These are phyloP conservation scores for Lasiosphaeria ovina DNA, from an alignment of 495 filamentous ascomycete species.

Conservation along the genomic window DNA sequence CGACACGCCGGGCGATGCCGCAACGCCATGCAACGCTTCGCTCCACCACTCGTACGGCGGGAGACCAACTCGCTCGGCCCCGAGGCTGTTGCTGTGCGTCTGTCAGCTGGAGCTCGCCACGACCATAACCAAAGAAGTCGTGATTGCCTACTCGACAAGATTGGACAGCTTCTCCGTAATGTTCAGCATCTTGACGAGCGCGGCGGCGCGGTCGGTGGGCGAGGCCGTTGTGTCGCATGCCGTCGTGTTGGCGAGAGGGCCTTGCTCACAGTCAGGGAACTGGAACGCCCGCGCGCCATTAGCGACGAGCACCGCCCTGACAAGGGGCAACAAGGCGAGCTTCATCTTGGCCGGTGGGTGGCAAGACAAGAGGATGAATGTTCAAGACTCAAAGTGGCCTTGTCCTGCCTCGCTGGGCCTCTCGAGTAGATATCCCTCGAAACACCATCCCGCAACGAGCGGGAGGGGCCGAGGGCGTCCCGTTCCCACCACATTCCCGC, in stretches of 20 bases:
- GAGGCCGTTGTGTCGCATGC: slow-evolving; percentile 50
- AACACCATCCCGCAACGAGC: no score
- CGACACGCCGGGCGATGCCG: slow-evolving; percentile 31
- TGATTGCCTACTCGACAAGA: slow-evolving; percentile 26
- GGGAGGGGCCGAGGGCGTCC: no score
- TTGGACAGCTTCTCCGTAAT: slow-evolving; percentile 40
- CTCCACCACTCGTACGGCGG: slow-evolving; percentile 50
- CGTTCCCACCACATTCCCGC: no score
- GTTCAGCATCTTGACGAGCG: slow-evolving; percentile 37
- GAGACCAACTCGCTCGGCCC: slow-evolving; percentile 40
- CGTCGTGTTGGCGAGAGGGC: slow-evolving; percentile 36
- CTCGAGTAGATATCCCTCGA: no score
- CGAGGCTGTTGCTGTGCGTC: slow-evolving; percentile 31
- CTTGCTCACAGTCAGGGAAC: slow-evolving; percentile 35
- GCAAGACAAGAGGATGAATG: no score
- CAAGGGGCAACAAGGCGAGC: no score
- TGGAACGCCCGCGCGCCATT: slow-evolving; percentile 14
- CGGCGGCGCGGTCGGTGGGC: slow-evolving; percentile 43
- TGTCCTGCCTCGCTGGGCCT: no score
- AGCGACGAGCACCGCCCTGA: not conserved
- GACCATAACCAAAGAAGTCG: not conserved
- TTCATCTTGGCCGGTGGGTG: no score
- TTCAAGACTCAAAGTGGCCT: no score
- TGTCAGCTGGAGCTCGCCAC: slow-evolving; percentile 1
- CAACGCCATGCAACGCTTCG: slow-evolving; percentile 50